Conservation (phyloP, 2,329 filamentous ascomycete genomes). For the Fusarium compactum region DNA sequence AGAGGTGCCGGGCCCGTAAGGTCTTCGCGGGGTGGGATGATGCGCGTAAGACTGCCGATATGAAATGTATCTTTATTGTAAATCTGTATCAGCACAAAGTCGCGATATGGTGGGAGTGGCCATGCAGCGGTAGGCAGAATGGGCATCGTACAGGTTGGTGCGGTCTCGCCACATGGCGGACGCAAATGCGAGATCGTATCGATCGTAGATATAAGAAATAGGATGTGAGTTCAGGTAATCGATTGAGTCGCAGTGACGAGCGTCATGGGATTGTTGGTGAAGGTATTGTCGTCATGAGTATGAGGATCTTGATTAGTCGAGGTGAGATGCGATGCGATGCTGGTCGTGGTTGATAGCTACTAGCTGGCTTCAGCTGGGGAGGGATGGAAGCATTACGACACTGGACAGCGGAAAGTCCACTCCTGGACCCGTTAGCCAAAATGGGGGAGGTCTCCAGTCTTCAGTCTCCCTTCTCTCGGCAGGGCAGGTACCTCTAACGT, state of each 20-base stretch:
- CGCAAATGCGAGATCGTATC: constrained; percentile 51
- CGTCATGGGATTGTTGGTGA: constrained; percentile 46
- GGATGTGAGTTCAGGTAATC: constrained; percentile 19
- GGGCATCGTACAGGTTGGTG: constrained; percentile 83
- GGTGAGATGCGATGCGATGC: constrained; percentile 15
- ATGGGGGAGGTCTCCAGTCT: constrained; percentile 20
- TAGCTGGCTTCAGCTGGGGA: constrained; percentile 35
- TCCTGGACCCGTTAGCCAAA: constrained; percentile 15
- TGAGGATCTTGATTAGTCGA: constrained; percentile 39
- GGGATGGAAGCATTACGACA: constrained; percentile 41
- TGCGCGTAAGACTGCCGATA: constrained; percentile 99
- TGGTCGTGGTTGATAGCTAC: constrained; percentile 42
- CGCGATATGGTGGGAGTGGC: constrained; percentile 3
- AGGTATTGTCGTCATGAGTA: constrained; percentile 44
- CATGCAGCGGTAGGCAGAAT: constrained; percentile 22
- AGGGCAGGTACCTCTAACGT: constrained; percentile 3
- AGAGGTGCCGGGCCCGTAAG: constrained; percentile 66
- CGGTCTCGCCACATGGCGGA: constrained; percentile 98
- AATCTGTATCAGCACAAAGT: constrained; percentile 15
- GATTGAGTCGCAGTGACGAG: constrained; percentile 22
- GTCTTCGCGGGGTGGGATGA: constrained; percentile 87
- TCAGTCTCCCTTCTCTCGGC: constrained; percentile 17
- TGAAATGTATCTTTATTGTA: constrained; percentile 83
- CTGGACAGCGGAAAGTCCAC: constrained; percentile 32
- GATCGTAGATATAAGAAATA: constrained; percentile 44